Evolutionary conservation across 2,329 filamentous ascomycete species (phyloP).

Genomic region (Phyllosticta citrichinensis): DNA sequence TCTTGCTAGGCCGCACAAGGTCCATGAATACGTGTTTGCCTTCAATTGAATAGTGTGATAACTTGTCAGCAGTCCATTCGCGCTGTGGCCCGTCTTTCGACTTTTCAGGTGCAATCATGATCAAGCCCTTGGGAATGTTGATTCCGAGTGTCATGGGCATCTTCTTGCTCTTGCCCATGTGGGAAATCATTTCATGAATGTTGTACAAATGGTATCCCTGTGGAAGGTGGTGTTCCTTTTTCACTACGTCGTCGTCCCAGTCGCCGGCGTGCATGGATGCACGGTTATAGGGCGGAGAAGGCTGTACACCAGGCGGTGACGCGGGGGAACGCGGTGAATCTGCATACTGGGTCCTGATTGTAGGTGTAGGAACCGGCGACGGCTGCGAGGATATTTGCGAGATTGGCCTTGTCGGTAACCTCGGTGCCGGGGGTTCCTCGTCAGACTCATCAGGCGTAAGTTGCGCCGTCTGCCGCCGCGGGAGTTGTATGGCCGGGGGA

Average conservation of each 20-base stretch:
- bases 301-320: conserved; percentile 29
- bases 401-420: conserved; percentile 51
- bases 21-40: conserved; percentile 97
- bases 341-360: conserved; percentile 27
- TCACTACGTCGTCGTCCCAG: conserved; percentile 34
- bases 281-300: conserved; percentile 41
- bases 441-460: conserved; percentile 60
- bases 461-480: conserved; percentile 40
- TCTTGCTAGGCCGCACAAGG: conserved; percentile 83
- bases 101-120: conserved; percentile 84
- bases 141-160: conserved; percentile 97
- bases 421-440: conserved; percentile 49
- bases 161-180: conserved; percentile 95
- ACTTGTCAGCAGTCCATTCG: conserved; percentile 88
- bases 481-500: conserved; percentile 41
- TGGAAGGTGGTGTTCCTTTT: conserved; percentile 25
- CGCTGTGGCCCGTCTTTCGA: conserved; percentile 72
- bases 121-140: conserved; percentile 76
- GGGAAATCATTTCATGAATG: conserved; percentile 93
- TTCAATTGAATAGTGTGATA: conserved; percentile 96
- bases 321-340: conserved; percentile 13
- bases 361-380: conserved; percentile 28
- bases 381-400: conserved; percentile 45
- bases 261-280: conserved; percentile 29
- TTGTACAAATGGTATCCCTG: conserved; percentile 84